Conservation (phyloP, 1,139 yeast genomes). For the Sugiyamaella novakii region DNA sequence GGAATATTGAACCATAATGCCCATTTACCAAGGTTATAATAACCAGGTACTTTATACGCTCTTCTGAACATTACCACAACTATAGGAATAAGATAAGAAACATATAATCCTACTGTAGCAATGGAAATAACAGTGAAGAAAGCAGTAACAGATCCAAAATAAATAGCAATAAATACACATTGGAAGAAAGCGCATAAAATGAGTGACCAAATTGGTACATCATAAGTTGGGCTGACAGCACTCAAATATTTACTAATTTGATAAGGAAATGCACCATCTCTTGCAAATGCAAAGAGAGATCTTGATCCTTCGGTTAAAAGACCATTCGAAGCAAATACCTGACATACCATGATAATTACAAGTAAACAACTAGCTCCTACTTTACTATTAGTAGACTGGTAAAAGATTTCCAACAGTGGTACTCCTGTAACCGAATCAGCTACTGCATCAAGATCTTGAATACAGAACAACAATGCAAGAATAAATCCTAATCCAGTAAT, state of each 20-base stretch:
- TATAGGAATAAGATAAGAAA: slow-evolving; percentile 80
- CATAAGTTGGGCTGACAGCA: slow-evolving; percentile 60
- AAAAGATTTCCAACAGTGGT: slow-evolving; percentile 61
- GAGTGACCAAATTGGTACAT: slow-evolving; percentile 74
- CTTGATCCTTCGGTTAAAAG: slow-evolving; percentile 80
- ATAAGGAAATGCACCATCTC: slow-evolving; percentile 78
- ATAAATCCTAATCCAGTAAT: slow-evolving; percentile 55
- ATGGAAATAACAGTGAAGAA: slow-evolving; percentile 86
- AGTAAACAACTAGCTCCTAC: slow-evolving; percentile 58
- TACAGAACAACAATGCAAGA: slow-evolving; percentile 60
- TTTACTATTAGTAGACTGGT: slow-evolving; percentile 56
- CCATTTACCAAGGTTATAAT: slow-evolving; percentile 65
- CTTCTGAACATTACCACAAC: slow-evolving; percentile 52
- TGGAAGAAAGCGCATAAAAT: slow-evolving; percentile 48
- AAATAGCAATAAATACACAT: slow-evolving; percentile 61
- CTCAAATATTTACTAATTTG: slow-evolving; percentile 53
- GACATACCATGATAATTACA: slow-evolving; percentile 67
- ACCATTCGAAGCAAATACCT: slow-evolving; percentile 73
- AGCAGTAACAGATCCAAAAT: slow-evolving; percentile 68
- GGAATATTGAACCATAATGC: slow-evolving; percentile 61
- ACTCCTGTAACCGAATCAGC: slow-evolving; percentile 51
- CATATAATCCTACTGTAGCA: slow-evolving; percentile 72
- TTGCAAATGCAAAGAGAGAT: slow-evolving; percentile 61
- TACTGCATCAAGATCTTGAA: slow-evolving; percentile 53
- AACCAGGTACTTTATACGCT: slow-evolving; percentile 56